phyloP scores from a whole-genome alignment of 176 grass and related monocot genomes.

The Neostapfia colusana region DNA sequence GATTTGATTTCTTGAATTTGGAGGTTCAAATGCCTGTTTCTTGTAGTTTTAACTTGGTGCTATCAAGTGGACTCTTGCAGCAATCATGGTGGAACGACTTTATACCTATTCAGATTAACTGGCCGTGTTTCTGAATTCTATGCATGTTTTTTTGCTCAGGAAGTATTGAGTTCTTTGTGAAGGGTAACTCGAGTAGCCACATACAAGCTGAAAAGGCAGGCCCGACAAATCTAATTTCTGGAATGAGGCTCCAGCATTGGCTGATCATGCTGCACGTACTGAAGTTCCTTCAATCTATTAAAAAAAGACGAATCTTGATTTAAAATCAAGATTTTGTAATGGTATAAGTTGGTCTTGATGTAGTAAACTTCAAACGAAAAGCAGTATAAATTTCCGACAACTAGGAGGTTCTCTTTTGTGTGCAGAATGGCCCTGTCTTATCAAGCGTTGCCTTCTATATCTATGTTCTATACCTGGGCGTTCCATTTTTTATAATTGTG shows the following conservation, averaged over 20 bases:
- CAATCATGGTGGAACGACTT: too few relatives aligned
- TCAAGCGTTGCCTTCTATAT: too few relatives aligned
- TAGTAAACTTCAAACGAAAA: not conserved
- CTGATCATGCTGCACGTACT: not conserved
- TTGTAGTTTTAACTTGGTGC: not conserved
- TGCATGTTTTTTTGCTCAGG: constrained; percentile 50
- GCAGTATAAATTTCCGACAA: not conserved
- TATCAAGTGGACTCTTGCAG: not conserved
- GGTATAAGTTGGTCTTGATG: too few relatives aligned
- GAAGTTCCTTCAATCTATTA: too few relatives aligned
- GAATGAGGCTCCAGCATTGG: constrained; percentile 11
- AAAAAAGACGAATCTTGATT: too few relatives aligned
- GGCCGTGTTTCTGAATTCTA: not conserved
- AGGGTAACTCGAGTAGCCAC: constrained; percentile 25
- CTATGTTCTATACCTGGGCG: too few relatives aligned
- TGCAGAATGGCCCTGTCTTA: too few relatives aligned
- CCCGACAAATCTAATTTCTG: not conserved
- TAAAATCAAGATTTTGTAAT: too few relatives aligned
- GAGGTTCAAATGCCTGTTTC: not conserved
- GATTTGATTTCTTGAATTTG: not conserved
- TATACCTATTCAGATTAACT: too few relatives aligned
- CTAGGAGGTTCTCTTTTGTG: too few relatives aligned
- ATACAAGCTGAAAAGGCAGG: not conserved
- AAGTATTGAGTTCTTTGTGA: constrained; percentile 44
- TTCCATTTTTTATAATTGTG: too few relatives aligned